Conservation (phyloP, 495 filamentous ascomycete genomes). For the Mytilinidion resinicola region DNA sequence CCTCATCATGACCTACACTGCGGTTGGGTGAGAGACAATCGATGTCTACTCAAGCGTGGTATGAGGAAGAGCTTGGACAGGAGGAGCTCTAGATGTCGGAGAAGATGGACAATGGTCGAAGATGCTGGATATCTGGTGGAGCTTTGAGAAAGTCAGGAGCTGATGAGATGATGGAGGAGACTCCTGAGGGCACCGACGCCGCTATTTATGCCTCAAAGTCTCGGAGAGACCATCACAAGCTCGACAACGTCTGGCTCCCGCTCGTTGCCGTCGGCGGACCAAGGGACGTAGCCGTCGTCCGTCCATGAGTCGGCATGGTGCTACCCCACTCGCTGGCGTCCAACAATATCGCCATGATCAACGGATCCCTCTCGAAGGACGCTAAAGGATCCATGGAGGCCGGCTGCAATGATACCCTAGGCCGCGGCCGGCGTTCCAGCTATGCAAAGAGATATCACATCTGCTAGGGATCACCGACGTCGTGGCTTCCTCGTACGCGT, state of each 20-base stretch:
- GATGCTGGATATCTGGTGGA: constrained; percentile 16
- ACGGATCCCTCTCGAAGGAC: constrained; percentile 26
- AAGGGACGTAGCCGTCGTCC: constrained; percentile 22
- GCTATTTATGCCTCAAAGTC: constrained; percentile 29
- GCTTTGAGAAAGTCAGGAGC: constrained; percentile 12
- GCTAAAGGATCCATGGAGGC: constrained; percentile 23
- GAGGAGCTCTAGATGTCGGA: constrained; percentile 16
- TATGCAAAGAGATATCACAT: constrained; percentile 30
- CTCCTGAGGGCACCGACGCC: constrained; percentile 11
- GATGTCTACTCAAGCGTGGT: constrained; percentile 4
- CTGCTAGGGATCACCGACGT: constrained; percentile 26
- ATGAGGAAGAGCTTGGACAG: constrained; percentile 20
- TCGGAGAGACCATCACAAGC: neutral
- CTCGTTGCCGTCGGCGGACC: constrained; percentile 12
- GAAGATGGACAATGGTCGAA: constrained; percentile 16
- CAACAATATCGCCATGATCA: constrained; percentile 32
- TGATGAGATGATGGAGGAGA: constrained; percentile 16
- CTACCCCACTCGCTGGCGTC: constrained; percentile 26
- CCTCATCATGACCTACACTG: constrained; percentile 13
- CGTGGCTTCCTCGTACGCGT: constrained; percentile 30
- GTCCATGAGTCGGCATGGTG: constrained; percentile 26
- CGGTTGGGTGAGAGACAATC: constrained; percentile 21
- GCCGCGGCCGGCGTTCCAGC: constrained; percentile 23
- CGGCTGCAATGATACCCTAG: constrained; percentile 32
- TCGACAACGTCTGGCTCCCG: constrained; percentile 15